These are phyloP conservation scores for Fallopia convolvulus DNA, from an alignment of 148 eudicot genomes.

Conservation along the genomic window DNA sequence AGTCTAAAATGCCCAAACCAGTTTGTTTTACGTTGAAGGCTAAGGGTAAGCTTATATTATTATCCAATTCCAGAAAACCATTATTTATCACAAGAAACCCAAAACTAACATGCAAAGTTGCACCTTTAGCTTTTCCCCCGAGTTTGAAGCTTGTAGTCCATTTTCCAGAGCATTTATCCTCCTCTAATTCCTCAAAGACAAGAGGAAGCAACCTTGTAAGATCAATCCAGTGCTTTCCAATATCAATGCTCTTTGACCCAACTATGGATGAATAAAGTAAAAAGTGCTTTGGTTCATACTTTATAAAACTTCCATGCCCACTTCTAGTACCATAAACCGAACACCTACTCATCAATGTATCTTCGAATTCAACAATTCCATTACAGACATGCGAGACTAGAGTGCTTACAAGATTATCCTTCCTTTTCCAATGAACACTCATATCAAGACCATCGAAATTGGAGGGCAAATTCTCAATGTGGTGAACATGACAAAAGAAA, in stretches of 20 bases:
- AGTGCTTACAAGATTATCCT: conserved; percentile 39
- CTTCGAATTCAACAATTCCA: conserved; percentile 58
- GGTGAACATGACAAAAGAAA: conserved; percentile 72
- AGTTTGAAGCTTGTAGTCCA: conserved; percentile 84
- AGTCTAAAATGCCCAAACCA: conserved; percentile 16
- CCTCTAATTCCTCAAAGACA: conserved; percentile 63
- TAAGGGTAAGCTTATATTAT: conserved; percentile 24
- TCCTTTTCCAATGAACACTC: conserved; percentile 57
- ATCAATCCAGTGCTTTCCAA: conserved; percentile 80
- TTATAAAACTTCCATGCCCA: conserved; percentile 46
- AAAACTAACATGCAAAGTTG: conserved; percentile 65
- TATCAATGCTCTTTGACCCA: conserved; percentile 39
- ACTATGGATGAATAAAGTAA: conserved; percentile 42
- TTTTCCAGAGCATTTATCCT: conserved; percentile 54
- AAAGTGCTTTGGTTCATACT: conserved; percentile 69
- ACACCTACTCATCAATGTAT: conserved; percentile 59
- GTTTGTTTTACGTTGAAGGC: conserved; percentile 20
- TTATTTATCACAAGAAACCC: conserved; percentile 47
- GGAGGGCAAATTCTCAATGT: conserved; percentile 46
- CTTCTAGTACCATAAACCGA: conserved; percentile 47
- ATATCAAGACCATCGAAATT: conserved; percentile 36
- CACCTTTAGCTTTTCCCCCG: conserved; percentile 61
- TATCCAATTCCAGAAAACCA: conserved; percentile 28
- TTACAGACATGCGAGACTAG: conserved; percentile 27
- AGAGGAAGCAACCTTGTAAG: conserved; percentile 85